Evolutionary conservation across 495 filamentous ascomycete species (phyloP), one percentile per base, ranked within the genome.

Genomic region (Chaetomidium leptoderma): DNA sequence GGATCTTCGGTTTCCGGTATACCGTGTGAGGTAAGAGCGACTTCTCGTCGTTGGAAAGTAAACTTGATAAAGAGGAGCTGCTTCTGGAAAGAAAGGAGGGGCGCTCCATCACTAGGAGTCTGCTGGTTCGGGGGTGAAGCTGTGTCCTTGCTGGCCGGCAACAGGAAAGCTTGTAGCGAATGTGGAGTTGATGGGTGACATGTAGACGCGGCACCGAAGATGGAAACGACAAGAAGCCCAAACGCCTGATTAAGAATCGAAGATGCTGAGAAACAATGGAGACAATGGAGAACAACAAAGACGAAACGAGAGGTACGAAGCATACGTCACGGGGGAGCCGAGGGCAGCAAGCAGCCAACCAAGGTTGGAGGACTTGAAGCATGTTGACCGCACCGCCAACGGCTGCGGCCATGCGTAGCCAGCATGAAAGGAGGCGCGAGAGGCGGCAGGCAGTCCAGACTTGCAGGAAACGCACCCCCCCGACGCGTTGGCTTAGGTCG

Each of bases 51-150:
- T 39, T 57, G 36, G 40, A 63, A 10, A 49, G 52, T 14, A 53
- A 57, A 17, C 47, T 61, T 6, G 60, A 64, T 14, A 63, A 55
- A 5, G 63, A 57, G 3, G 52, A 60, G 23, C 48, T 63, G 49
- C 55, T 62, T 60, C 53, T 57, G 8, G 29, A 29, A 26, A 65
- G 19, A 16, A 62, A 58, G 44, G 63, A 46, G 24, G 44, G 37
- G 30, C 43, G 60, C 49, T 66, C 66, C 63, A 68, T 68, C n/a
- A 51, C 53, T 29, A 29, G 7, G 26, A 26, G 19, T 39, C 33
- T 54, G 54, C 27, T n/a, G 16, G 27, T 32, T 32, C 16, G 26
- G 3, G 50, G 44, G 2, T n/a, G 17, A 27, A 43, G 24, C 42
- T 42, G 32, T 30, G n/a, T 47, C 33, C 35, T 40, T 27, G 52